These are phyloP conservation scores for Chimonanthus praecox DNA, from an alignment of 164 flowering plant genomes.

Conservation along the genomic window DNA sequence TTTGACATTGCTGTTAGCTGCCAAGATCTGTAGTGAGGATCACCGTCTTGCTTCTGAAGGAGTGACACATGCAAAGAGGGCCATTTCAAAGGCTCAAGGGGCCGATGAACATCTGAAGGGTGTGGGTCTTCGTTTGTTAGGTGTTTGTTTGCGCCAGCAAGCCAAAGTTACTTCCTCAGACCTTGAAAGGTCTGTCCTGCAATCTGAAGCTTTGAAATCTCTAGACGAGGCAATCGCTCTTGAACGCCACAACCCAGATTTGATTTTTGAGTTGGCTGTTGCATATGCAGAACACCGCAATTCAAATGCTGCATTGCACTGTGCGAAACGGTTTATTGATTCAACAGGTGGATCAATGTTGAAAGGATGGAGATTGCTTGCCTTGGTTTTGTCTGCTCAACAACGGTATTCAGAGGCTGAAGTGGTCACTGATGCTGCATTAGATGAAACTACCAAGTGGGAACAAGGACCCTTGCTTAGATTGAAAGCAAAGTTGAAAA, in stretches of 20 bases:
- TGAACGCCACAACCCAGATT: constrained; percentile 56
- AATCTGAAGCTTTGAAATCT: constrained; percentile 77
- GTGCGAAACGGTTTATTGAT: constrained; percentile 74
- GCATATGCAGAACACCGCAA: constrained; percentile 83
- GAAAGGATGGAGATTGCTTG: constrained; percentile 94
- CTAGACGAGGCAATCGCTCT: constrained; percentile 56
- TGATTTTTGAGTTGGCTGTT: constrained; percentile 70
- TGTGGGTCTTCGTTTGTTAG: constrained; percentile 65
- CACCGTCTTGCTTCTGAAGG: constrained; percentile 75
- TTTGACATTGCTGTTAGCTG: constrained; percentile 59
- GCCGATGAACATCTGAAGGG: constrained; percentile 61
- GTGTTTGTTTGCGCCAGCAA: constrained; percentile 79
- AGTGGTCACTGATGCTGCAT: constrained; percentile 86
- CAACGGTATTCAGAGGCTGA: constrained; percentile 79
- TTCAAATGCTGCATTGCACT: constrained; percentile 62
- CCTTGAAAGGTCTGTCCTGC: constrained; percentile 70
- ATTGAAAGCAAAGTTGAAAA: constrained; percentile 80
- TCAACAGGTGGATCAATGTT: constrained; percentile 78
- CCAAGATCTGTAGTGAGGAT: constrained; percentile 79
- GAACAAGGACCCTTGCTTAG: constrained; percentile 93
- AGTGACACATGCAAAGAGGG: constrained; percentile 67
- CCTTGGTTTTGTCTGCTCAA: constrained; percentile 80
- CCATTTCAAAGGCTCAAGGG: constrained; percentile 43
- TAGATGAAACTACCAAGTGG: constrained; percentile 96
- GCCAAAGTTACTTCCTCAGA: constrained; percentile 75